These are phyloP conservation scores for Claviceps pazoutovae DNA, from an alignment of 2,329 filamentous ascomycete species.

Conservation along the genomic window DNA sequence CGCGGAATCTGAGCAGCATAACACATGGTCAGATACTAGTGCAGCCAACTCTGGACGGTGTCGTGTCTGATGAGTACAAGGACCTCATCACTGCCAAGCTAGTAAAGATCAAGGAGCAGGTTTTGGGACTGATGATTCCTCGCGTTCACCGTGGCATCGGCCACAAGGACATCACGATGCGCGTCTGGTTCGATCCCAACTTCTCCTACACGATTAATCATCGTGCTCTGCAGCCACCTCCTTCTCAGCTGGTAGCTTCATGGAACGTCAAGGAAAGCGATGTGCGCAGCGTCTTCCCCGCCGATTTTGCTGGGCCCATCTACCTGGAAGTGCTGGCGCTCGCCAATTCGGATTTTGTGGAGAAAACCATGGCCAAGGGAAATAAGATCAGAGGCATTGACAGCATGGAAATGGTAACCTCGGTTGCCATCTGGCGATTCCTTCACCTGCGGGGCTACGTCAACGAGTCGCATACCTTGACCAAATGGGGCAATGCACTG, in stretches of 20 bases:
- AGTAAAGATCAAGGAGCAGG: slow-evolving; percentile 58
- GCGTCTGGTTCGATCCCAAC: slow-evolving; percentile 70
- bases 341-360: slow-evolving; percentile 53
- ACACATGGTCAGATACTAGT: slow-evolving; percentile 67
- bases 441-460: slow-evolving; percentile 80
- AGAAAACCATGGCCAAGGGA: slow-evolving; percentile 50
- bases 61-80: slow-evolving; percentile 66
- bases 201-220: slow-evolving; percentile 57
- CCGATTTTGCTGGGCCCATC: slow-evolving; percentile 25
- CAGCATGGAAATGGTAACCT: slow-evolving; percentile 49
- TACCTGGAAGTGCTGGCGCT: slow-evolving; percentile 54
- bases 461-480: slow-evolving; percentile 64
- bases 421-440: slow-evolving; percentile 75
- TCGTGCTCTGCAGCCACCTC: slow-evolving; percentile 31
- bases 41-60: slow-evolving; percentile 73
- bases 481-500: slow-evolving; percentile 70
- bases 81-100: slow-evolving; percentile 63
- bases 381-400: slow-evolving; percentile 48
- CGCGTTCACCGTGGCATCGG: slow-evolving; percentile 73
- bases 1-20: slow-evolving; percentile 69
- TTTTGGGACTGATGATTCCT: slow-evolving; percentile 65
- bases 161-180: slow-evolving; percentile 62
- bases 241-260: slow-evolving; percentile 31
- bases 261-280: slow-evolving; percentile 62
- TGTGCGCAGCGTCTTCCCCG: slow-evolving; percentile 34